Conservation (phyloP, 2,329 filamentous ascomycete genomes). For the Scytalidium sp. region DNA sequence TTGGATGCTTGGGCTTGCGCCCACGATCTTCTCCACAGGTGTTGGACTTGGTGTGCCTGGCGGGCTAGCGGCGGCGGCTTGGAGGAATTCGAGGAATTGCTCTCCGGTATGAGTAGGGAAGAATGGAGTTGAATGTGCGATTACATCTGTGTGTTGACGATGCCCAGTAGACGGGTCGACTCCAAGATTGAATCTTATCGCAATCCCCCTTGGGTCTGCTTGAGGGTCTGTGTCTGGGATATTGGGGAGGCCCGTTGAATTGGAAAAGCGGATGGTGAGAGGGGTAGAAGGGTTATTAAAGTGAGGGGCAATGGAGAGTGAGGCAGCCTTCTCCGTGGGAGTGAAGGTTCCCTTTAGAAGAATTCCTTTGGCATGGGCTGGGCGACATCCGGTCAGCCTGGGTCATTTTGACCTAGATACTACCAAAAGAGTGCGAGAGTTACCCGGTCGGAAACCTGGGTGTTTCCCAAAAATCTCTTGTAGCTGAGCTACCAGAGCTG, state of each 20-base stretch:
- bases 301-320: constrained; percentile 45
- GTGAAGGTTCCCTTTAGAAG: constrained; percentile 51
- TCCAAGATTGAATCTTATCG: constrained; percentile 44
- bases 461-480: constrained; percentile 37
- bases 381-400: background rate
- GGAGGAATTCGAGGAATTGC: constrained; percentile 48
- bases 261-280: constrained; percentile 45
- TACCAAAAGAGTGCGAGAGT: background rate
- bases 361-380: constrained; percentile 53
- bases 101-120: constrained; percentile 51
- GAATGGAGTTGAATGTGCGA: constrained; percentile 47
- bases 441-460: constrained; percentile 37
- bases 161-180: constrained; percentile 27
- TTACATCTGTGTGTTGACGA: constrained; percentile 52
- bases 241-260: constrained; percentile 45
- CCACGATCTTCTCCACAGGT: constrained; percentile 39
- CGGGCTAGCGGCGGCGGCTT: constrained; percentile 31
- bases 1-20: constrained; percentile 40
- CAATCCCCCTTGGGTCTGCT: constrained; percentile 46
- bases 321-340: constrained; percentile 39
- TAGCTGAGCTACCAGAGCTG: constrained; percentile 32
- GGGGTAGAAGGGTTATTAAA: constrained; percentile 43
- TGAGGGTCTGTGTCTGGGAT: constrained; percentile 47
- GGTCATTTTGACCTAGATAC: background rate
- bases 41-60: constrained; percentile 22